A percentile compares a stretch with the other conserved stretches of the same genome.
These are phyloP conservation scores for Nyssa sinensis DNA, from an alignment of 148 eudicot genomes.

Conservation along the genomic window DNA sequence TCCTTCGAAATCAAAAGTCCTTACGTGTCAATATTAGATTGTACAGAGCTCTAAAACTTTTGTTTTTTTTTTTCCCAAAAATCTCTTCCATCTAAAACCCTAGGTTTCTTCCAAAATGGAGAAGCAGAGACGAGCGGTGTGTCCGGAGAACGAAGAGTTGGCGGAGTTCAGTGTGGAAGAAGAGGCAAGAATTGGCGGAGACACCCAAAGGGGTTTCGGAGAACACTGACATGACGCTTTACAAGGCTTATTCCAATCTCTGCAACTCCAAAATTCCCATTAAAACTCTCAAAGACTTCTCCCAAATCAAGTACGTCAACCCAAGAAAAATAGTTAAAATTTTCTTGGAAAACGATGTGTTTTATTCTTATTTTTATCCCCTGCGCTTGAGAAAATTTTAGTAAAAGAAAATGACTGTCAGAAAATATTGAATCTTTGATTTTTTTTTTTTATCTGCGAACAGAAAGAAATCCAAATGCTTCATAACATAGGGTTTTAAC, in stretches of 20 bases:
- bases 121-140: conserved; percentile 26
- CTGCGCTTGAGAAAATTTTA: background rate
- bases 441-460: no score
- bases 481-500: no score
- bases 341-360: background rate
- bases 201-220: conserved; percentile 45
- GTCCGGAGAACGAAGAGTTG: conserved; percentile 58
- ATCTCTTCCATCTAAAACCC: background rate
- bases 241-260: conserved; percentile 52
- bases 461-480: no score
- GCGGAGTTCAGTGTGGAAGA: conserved; percentile 54
- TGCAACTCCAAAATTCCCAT: conserved; percentile 52
- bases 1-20: background rate
- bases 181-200: conserved; percentile 50
- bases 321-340: background rate
- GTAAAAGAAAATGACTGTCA: no score
- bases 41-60: background rate
- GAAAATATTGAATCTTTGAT: no score
- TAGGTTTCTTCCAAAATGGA: conserved; percentile 31
- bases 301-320: conserved; percentile 67
- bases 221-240: conserved; percentile 39
- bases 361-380: background rate
- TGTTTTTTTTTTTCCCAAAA: no score
- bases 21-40: background rate
- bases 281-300: conserved; percentile 57